Evolutionary conservation across 225 moss, liverwort and hornwort species (phyloP), one percentile per base, ranked within the genome.

Genomic region (Marchantia polymorpha): DNA sequence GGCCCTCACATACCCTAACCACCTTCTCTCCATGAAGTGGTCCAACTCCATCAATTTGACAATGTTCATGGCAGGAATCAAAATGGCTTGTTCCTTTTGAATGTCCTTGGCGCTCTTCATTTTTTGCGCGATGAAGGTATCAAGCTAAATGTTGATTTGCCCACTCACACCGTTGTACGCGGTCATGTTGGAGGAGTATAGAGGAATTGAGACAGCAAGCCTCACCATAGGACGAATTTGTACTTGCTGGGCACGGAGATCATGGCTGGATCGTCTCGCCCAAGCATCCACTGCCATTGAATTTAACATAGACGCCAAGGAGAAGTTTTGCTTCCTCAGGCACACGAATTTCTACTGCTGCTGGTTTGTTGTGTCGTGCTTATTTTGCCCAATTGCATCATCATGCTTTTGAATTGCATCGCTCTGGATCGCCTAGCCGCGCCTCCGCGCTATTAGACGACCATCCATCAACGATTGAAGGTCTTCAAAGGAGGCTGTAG

Each of bases 111-210:
- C 67, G 1, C 3, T 52, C 51, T 51, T 67, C 46, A 64, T 10
- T 48, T 64, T 46, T 25, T 52, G 49, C 7, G 49, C 76, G 1
- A 63, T 3, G 19, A 39, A 7, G 7, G 63, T 12, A 48, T 46
- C 61, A 3, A 77, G 30, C 2, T 60, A 63, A 63, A 23, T 46
- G 17, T 65, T 78, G 50, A 67, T 50, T 26, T 51, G 39, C 10
- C 78, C 78, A 49, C 78, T 78, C 26, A 78, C 67, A 19, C 67
- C 67, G 51, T 25, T 78, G 78, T 78, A 78, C 50, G 78, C 78
- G 26, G 66, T 67, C 78, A 78, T 51, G 66, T 65, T 65, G 1
- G 66, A 67, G 64, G 78, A 67, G 30, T 66, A 78, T 26, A 78
- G 78, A 78, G 78, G 78, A 54, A 78, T 66, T 23, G 78, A 66